These are phyloP conservation scores for Phytophthora pinifolia DNA, from an alignment of 352 stramenopile species.

Conservation along the genomic window DNA sequence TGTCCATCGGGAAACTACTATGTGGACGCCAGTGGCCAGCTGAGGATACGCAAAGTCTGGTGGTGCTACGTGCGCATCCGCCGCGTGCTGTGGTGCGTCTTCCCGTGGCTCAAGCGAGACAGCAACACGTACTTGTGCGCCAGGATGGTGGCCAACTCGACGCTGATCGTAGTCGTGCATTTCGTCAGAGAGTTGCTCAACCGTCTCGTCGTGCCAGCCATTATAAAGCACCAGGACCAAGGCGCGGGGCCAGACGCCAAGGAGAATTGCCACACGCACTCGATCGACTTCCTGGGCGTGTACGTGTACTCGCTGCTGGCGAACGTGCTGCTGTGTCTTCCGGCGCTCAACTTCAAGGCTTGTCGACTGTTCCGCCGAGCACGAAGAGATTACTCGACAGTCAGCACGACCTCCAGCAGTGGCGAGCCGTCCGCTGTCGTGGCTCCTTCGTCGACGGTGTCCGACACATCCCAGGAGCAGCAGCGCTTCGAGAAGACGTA, in stretches of 20 bases:
- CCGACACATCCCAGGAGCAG: slow-evolving; percentile 44
- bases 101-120: slow-evolving; percentile 65
- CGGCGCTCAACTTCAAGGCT: slow-evolving; percentile 58
- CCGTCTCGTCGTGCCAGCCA: slow-evolving; percentile 42
- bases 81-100: slow-evolving; percentile 43
- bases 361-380: slow-evolving; percentile 54
- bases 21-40: slow-evolving; percentile 46
- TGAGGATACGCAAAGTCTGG: slow-evolving; percentile 55
- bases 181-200: slow-evolving; percentile 56
- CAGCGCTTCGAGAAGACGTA: slow-evolving; percentile 66
- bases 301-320: slow-evolving; percentile 60
- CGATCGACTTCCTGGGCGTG: slow-evolving; percentile 62
- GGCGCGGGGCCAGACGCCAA: slow-evolving; percentile 19
- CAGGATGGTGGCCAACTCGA: slow-evolving; percentile 73
- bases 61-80: slow-evolving; percentile 56
- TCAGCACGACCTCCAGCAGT: slow-evolving; percentile 29
- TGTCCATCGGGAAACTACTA: slow-evolving; percentile 68
- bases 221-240: slow-evolving; percentile 31
- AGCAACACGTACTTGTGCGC: slow-evolving; percentile 80
- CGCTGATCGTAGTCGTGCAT: slow-evolving; percentile 63
- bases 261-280: slow-evolving; percentile 48
- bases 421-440: slow-evolving; percentile 19
- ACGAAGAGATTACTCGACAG: slow-evolving; percentile 20
- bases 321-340: slow-evolving; percentile 70
- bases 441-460: slow-evolving; percentile 27